Evolutionary conservation across 345 rosid genomes (phyloP).

Genomic region (Leavenworthia alabamica): DNA sequence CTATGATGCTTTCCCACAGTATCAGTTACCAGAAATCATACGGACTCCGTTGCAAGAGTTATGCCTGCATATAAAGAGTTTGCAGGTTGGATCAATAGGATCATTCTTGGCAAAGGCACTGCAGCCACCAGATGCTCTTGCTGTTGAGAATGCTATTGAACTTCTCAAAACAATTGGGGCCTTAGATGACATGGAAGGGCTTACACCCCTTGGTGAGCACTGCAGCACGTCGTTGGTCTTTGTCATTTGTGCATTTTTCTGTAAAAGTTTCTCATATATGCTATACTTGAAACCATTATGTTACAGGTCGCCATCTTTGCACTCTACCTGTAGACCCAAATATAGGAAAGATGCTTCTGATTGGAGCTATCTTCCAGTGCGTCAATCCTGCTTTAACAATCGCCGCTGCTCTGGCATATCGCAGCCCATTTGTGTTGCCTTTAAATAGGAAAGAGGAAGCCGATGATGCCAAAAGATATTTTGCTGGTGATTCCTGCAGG

Average conservation of each 20-base stretch:
- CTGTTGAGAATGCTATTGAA: conserved; percentile 93
- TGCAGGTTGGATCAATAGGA: conserved; percentile 85
- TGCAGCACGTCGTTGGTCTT: neutral
- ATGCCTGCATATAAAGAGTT: conserved; percentile 81
- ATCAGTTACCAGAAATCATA: conserved; percentile 89
- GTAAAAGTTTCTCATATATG: conserved; percentile 1
- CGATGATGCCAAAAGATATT: conserved; percentile 78
- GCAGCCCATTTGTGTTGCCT: conserved; percentile 89
- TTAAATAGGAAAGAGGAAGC: conserved; percentile 76
- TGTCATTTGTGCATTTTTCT: neutral
- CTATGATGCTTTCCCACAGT: conserved; percentile 67
- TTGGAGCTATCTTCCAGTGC: conserved; percentile 90
- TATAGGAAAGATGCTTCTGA: conserved; percentile 94
- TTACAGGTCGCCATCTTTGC: conserved; percentile 78
- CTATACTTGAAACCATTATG: conserved; percentile 8
- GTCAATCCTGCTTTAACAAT: conserved; percentile 91
- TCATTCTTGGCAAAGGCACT: conserved; percentile 89
- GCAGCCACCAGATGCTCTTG: conserved; percentile 90
- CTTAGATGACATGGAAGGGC: conserved; percentile 74
- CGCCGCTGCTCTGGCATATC: conserved; percentile 88
- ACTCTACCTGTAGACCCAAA: conserved; percentile 82
- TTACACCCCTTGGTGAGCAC: conserved; percentile 81
- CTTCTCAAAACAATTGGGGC: conserved; percentile 93
- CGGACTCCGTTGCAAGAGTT: conserved; percentile 93
- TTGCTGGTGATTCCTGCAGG: conserved; percentile 98